Evolutionary conservation across 2,329 filamentous ascomycete genomes (phyloP).

Genomic region (Ophiocordyceps camponoti-floridani): DNA sequence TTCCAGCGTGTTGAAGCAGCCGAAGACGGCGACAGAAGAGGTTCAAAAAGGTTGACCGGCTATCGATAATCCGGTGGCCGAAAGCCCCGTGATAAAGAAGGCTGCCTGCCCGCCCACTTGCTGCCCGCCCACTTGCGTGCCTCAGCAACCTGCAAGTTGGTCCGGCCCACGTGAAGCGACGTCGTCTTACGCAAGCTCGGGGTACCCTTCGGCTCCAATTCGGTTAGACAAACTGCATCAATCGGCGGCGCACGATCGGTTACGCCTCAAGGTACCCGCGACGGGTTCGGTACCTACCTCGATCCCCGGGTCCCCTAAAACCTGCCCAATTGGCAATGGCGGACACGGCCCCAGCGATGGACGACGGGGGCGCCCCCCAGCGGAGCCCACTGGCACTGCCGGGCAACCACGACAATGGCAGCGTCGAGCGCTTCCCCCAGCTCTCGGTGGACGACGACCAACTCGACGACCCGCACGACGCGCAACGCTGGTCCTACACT

Average conservation of each 20-base stretch:
- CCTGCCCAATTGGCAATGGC: slow-evolving; percentile 4
- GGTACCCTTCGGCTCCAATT: not conserved
- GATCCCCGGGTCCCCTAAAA: not conserved
- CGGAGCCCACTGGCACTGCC: slow-evolving; percentile 12
- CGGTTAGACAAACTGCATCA: not conserved
- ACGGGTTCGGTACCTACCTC: not conserved
- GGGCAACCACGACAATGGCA: slow-evolving; percentile 15
- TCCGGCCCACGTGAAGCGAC: too few species aligned
- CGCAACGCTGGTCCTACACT: not conserved
- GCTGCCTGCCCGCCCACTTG: too few species aligned
- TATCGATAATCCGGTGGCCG: not conserved
- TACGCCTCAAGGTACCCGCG: not conserved
- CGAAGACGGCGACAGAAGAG: not conserved
- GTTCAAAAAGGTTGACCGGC: not conserved
- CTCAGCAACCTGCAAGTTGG: too few species aligned
- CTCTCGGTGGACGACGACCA: slow-evolving; percentile 13
- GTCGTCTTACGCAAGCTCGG: too few species aligned
- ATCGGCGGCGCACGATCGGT: not conserved
- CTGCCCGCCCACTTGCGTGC: too few species aligned
- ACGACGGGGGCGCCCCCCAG: too few species aligned
- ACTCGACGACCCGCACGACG: slow-evolving; percentile 4
- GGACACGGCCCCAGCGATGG: slow-evolving; percentile 1
- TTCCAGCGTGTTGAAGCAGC: not conserved
- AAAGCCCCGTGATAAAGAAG: not conserved
- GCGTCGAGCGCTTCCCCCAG: slow-evolving; percentile 19